A percentile compares a stretch with the other conserved stretches of the same genome.
phyloP scores from a whole-genome alignment of 352 stramenopile species.

The Globisporangium perplexum region DNA sequence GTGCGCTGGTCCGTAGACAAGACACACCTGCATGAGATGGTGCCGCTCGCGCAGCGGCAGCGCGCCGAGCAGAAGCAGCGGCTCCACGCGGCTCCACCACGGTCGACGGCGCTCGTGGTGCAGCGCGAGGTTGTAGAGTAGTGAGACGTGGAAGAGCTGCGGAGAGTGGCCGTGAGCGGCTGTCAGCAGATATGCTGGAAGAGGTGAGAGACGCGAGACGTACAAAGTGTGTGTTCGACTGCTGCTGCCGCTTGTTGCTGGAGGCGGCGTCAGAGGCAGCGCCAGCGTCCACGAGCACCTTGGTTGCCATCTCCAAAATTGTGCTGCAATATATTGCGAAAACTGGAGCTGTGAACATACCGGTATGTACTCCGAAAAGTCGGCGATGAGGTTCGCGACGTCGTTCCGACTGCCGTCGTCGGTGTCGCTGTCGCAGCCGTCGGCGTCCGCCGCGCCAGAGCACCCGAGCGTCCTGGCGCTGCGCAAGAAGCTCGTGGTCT shows the following conservation, averaged over 20 bases:
- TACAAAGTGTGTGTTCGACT: neutral
- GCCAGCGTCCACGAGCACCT: too few relatives aligned
- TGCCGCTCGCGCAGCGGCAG: constrained; percentile 52
- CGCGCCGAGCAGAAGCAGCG: constrained; percentile 59
- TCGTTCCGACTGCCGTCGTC: constrained; percentile 14
- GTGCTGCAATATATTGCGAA: too few relatives aligned
- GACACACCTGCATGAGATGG: constrained; percentile 29
- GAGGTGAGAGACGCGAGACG: too few relatives aligned
- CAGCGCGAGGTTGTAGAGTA: constrained; percentile 70
- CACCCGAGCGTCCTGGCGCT: constrained; percentile 11
- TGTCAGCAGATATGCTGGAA: too few relatives aligned
- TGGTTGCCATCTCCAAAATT: too few relatives aligned
- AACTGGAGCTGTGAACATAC: too few relatives aligned
- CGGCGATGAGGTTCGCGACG: constrained; percentile 4
- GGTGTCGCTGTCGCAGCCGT: constrained; percentile 1
- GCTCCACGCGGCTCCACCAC: constrained; percentile 72
- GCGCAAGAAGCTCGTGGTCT: constrained; percentile 35
- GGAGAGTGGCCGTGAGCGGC: neutral
- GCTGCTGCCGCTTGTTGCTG: neutral
- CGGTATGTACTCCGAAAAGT: too few relatives aligned
- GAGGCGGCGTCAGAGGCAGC: too few relatives aligned
- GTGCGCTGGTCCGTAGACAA: too few relatives aligned
- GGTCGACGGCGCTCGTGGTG: constrained; percentile 36
- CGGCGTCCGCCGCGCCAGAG: neutral
- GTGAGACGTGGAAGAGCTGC: constrained; percentile 61